Evolutionary conservation across 1,284 basidiomycete species (phyloP), one percentile per base, ranked within the genome.

Genomic region (Thelephora terrestris): DNA sequence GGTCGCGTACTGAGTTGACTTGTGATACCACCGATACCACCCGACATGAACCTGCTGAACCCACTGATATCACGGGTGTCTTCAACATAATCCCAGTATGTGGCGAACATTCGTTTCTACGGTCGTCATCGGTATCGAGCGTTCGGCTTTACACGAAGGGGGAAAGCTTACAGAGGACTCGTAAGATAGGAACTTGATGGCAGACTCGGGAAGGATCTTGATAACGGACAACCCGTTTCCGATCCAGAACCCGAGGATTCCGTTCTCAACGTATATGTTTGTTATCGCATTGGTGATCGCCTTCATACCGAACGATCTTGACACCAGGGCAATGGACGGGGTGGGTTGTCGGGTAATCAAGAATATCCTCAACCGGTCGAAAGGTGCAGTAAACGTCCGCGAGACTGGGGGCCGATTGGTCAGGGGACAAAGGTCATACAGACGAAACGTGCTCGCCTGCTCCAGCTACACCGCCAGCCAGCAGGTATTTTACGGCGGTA

Each of bases 171-270:
- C 88, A 47, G 89, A 82, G 53, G 90, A 89, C 68, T 99, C 96
- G 66, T 98, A 99, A 6, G 88, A 69, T 57, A 96, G 82, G 69
- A 99, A 99, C 68, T 98, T 99, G 77, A 99, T 98, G 17, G 96
- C 96, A 39, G 88, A 93, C 71, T 98, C 94, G 27, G 86, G 95
- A 57, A 98, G 89, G 56, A 99, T 97, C 71, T 99, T 99, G 48
- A 83, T 76, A 36, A 92, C 84, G 17, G 81, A 85, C 32, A 87
- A 68, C 29, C 84, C 87, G 59, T 90, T 89, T 14, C 86, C 86
- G 42, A 85, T 91, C 95, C 96, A 99, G 64, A 99, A 99, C 2
- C 86, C 91, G 42, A 82, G 73, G 14, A 97, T 57, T 3, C 96
- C 94, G 17, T 92, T 92, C 63, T 92, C 85, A 3, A 76, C 69